Evolutionary conservation across 345 rosid genomes (phyloP).

Genomic region (Brassica cretica): DNA sequence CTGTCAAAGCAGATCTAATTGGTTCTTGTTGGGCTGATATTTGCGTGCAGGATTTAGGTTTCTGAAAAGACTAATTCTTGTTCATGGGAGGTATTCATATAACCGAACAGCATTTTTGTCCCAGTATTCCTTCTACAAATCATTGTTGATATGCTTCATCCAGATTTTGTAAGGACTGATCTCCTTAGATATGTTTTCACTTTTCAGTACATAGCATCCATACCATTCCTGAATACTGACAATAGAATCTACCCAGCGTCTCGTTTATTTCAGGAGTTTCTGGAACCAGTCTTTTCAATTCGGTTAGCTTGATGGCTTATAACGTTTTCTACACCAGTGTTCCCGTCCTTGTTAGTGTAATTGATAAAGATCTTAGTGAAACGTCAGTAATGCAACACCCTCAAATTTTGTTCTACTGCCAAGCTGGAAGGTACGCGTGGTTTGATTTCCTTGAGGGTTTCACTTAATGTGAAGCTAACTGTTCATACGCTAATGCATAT

Average conservation of each 20-base stretch:
- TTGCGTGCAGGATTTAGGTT: conserved; percentile 81
- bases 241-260: conserved; percentile 56
- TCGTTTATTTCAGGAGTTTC: conserved; percentile 99
- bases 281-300: conserved; percentile 97
- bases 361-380: conserved; percentile 97
- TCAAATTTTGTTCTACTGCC: conserved; percentile 95
- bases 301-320: conserved; percentile 97
- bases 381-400: conserved; percentile 96
- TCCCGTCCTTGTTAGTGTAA: conserved; percentile 87
- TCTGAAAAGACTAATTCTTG: conserved; percentile 85
- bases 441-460: too few species aligned
- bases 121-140: conserved; percentile 96
- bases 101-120: conserved; percentile 95
- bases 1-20: background rate
- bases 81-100: conserved; percentile 96
- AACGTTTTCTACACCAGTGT: conserved; percentile 95
- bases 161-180: conserved; percentile 83
- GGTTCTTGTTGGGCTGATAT: conserved; percentile 27
- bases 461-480: background rate
- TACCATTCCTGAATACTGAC: conserved; percentile 44
- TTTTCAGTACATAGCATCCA: background rate
- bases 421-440: conserved; percentile 84
- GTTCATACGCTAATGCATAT: background rate
- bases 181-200: background rate
- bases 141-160: conserved; percentile 88